Evolutionary conservation across 2,329 filamentous ascomycete species (phyloP).

Genomic region (Verticillium nonalfalfae): DNA sequence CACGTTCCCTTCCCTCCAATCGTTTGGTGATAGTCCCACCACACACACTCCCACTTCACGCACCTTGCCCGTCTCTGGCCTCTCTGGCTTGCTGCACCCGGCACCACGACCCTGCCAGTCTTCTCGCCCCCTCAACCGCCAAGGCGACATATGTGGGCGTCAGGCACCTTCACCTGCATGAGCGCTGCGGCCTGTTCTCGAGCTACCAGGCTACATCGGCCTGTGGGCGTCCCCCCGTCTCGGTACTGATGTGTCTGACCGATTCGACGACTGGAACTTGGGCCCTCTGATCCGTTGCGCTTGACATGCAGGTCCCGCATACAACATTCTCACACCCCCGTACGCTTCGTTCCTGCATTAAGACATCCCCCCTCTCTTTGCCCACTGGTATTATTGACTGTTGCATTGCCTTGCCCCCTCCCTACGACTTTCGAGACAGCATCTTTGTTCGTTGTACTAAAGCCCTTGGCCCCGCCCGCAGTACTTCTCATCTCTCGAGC

Average conservation of each 20-base stretch:
- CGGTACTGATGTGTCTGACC: conserved; percentile 6
- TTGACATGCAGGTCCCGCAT: not conserved
- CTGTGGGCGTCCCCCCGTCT: not conserved
- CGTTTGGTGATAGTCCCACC: not conserved
- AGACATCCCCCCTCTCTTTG: conserved; percentile 26
- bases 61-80: not conserved
- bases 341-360: conserved; percentile 27
- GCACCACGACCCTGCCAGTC: not conserved
- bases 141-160: not conserved
- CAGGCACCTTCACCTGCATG: not conserved
- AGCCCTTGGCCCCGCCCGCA: conserved; percentile 23
- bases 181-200: not conserved
- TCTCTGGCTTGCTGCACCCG: not conserved
- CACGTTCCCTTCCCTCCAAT: not conserved
- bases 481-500: conserved; percentile 70
- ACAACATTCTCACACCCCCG: not conserved
- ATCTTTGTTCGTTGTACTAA: conserved; percentile 5
- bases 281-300: not conserved
- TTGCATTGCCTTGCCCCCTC: not conserved
- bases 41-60: conserved; percentile 7
- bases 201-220: not conserved
- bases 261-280: not conserved
- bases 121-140: not conserved
- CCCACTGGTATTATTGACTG: conserved; percentile 6
- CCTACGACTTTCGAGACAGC: not conserved